Base-by-base conservation (phyloP, 164 flowering plant genomes). In the Stephania cephalantha region DNA sequence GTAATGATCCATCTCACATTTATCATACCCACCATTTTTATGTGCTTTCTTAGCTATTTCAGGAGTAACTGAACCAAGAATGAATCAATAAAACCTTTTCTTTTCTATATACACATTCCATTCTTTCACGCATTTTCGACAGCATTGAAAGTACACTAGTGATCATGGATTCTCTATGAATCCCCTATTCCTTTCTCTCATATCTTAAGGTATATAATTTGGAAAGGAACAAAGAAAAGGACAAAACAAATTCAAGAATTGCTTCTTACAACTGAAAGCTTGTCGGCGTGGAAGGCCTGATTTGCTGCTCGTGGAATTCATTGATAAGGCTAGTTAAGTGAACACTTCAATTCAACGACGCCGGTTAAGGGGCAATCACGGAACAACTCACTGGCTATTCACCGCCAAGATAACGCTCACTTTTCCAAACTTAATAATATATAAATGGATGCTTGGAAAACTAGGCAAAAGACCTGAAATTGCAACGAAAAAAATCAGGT, bases 381-480 rank as follows among this genome's bases (percentile, higher is more conserved):
- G 46, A 42, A 5, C n/a, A 31, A 69, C 50, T 69, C 71, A 35
- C 29, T 44, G 18, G 2, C 20, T 20, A 42, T 42, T 44, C 20
- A 69, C 9, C 11, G 46, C 12, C 58, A 46, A 70, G 31, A n/a
- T 46, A 17, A 46, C 25, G 58, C 12, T 48, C 48, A 55, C 69
- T 35, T 63, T 73, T 63, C 75, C 31, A 22, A 30, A 12, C 42
- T 50, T 20, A 48, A 48, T 42, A 63, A 25, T 11, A 20, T 7
- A 58, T 18, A 7, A 20, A 31, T 64, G n/a, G 71, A 65, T 31
- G 35, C 70, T 66, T 2, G 17, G 46, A 73, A 35, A 74, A n/a
- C 68, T 73, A 79, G 50, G 78, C 74, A 50, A 68, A 69, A 44
- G 65, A 73, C 72, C 81, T 79, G 76, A 69, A 68, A 18, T 63